phyloP scores from a whole-genome alignment of 805 yeast genomes.

The Komagataella kurtzmanii region DNA sequence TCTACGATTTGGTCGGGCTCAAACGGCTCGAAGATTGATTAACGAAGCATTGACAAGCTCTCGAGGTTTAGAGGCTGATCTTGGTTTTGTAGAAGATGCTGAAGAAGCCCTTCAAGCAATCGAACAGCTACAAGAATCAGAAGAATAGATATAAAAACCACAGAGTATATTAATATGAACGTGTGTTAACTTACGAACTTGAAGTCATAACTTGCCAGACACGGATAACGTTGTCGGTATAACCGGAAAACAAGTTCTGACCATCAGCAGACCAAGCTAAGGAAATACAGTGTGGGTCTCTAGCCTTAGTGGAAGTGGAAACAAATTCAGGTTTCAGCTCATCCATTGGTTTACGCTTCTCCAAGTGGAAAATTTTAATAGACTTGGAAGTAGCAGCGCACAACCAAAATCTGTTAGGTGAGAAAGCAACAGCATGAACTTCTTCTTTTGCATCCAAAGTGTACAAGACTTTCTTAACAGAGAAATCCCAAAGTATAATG shows the following conservation, averaged over 20 bases:
- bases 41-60: neutral
- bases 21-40: neutral
- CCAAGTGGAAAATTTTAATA: conserved; percentile 96
- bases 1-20: neutral
- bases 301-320: conserved; percentile 67
- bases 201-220: conserved; percentile 99
- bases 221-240: conserved; percentile 98
- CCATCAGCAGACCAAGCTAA: conserved; percentile 99
- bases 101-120: neutral
- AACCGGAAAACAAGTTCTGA: conserved; percentile 98
- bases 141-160: neutral
- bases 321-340: conserved; percentile 98
- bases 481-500: conserved; percentile 96
- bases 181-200: conserved; percentile 10
- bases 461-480: conserved; percentile 77
- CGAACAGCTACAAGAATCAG: neutral
- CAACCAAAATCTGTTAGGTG: conserved; percentile 99
- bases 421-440: conserved; percentile 97
- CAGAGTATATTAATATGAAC: neutral
- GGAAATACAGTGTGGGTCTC: conserved; percentile 96
- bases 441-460: conserved; percentile 91
- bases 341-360: conserved; percentile 86
- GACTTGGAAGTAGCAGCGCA: conserved; percentile 98
- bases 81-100: neutral
- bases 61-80: neutral